phyloP scores from a whole-genome alignment of 2,329 filamentous ascomycete species.

The Epichloe glyceriae region DNA sequence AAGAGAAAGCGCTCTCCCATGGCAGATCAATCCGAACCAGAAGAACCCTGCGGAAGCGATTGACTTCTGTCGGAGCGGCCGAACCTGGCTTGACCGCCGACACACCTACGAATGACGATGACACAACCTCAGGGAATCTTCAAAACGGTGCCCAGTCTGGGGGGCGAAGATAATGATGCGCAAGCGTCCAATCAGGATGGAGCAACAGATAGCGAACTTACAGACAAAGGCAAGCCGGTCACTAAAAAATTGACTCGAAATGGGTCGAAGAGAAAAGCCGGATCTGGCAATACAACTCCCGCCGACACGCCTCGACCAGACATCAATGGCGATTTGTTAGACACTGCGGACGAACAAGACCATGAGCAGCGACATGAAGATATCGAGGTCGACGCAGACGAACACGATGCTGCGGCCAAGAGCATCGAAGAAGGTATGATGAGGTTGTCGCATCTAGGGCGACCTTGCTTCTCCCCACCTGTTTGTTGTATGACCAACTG shows the following conservation, averaged over 20 bases:
- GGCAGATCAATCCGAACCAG: constrained; percentile 30
- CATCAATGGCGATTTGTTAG: constrained; percentile 18
- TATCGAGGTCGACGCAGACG: constrained; percentile 33
- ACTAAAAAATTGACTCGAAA: constrained; percentile 29
- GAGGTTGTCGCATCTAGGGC: constrained; percentile 12
- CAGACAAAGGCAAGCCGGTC: constrained; percentile 20
- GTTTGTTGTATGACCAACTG: constrained; percentile 1
- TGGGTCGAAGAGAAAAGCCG: constrained; percentile 25
- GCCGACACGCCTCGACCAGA: constrained; percentile 15
- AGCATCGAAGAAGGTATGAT: constrained; percentile 55
- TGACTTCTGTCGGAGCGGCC: constrained; percentile 31
- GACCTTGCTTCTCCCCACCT: neutral
- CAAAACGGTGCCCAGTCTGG: constrained; percentile 27
- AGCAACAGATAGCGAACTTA: constrained; percentile 15
- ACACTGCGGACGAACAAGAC: constrained; percentile 27
- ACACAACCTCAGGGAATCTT: constrained; percentile 20
- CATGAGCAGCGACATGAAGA: constrained; percentile 36
- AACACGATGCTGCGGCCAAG: constrained; percentile 42
- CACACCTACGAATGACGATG: constrained; percentile 21
- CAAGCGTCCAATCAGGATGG: constrained; percentile 15
- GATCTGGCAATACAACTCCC: constrained; percentile 1
- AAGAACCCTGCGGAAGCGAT: constrained; percentile 41
- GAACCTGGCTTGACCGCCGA: constrained; percentile 24
- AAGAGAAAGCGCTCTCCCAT: constrained; percentile 39
- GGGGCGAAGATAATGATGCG: constrained; percentile 32